phyloP scores from a whole-genome alignment of 2,329 filamentous ascomycete genomes.

The Exophiala calicioides region DNA sequence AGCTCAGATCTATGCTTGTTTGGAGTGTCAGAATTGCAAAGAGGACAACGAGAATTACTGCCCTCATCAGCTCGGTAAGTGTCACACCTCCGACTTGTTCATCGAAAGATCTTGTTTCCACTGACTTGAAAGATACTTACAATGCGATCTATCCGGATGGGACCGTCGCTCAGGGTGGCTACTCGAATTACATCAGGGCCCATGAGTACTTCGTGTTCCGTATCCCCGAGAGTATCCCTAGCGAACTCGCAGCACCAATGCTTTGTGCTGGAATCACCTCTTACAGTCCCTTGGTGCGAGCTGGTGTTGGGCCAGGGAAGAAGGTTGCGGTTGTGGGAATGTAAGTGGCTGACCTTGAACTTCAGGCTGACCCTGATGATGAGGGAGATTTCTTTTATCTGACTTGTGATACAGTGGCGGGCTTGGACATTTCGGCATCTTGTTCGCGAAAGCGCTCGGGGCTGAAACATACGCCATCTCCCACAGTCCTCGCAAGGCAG shows the following conservation, averaged over 20 bases:
- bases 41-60: conserved; percentile 43
- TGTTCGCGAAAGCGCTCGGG: conserved; percentile 70
- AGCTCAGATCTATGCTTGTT: conserved; percentile 60
- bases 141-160: conserved; percentile 60
- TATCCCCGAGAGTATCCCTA: conserved; percentile 44
- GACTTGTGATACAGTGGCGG: too few relatives aligned
- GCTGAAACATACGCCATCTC: too few relatives aligned
- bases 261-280: conserved; percentile 77
- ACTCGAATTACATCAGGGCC: conserved; percentile 57
- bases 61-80: too few relatives aligned
- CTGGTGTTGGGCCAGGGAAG: conserved; percentile 69
- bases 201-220: conserved; percentile 39
- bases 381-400: too few relatives aligned
- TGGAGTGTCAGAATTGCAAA: conserved; percentile 57
- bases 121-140: conserved; percentile 56
- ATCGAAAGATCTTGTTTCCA: too few relatives aligned
- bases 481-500: too few relatives aligned
- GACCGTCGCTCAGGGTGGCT: conserved; percentile 67
- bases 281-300: conserved; percentile 67
- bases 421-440: conserved; percentile 70
- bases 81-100: too few relatives aligned
- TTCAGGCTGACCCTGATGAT: too few relatives aligned
- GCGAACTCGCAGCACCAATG: conserved; percentile 63
- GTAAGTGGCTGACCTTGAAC: too few relatives aligned
- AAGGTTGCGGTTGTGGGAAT: conserved; percentile 71